Evolutionary conservation across 2,329 filamentous ascomycete genomes (phyloP).

Genomic region (Aspergillus aculeatinus): DNA sequence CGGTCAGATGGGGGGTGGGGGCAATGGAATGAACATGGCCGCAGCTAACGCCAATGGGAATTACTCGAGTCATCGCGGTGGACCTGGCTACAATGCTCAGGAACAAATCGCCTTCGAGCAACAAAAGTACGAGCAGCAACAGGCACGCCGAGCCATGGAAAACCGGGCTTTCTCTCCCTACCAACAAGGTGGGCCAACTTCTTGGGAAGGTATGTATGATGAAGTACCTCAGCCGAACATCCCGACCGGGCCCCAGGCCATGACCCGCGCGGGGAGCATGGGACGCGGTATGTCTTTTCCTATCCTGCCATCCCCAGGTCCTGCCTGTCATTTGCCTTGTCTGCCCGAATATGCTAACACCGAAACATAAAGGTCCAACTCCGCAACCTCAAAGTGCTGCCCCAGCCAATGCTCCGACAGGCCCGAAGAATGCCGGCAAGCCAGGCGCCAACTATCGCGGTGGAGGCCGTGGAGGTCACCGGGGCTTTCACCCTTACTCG

Average conservation of each 20-base stretch:
- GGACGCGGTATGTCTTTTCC: conserved; percentile 41
- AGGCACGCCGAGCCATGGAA: conserved; percentile 54
- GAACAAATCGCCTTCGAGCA: conserved; percentile 75
- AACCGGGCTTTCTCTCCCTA: conserved; percentile 43
- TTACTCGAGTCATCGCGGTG: conserved; percentile 46
- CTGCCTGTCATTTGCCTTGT: background rate
- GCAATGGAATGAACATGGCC: conserved; percentile 39
- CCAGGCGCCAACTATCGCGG: conserved; percentile 92
- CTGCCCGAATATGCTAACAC: conserved; percentile 29
- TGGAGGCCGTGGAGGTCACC: conserved; percentile 71
- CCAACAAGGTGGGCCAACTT: conserved; percentile 67
- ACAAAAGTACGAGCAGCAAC: conserved; percentile 73
- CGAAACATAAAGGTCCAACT: conserved; percentile 35
- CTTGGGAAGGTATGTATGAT: conserved; percentile 98
- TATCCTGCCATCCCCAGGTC: conserved; percentile 8
- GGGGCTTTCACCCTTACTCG: conserved; percentile 79
- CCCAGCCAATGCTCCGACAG: conserved; percentile 84
- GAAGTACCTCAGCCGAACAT: conserved; percentile 82
- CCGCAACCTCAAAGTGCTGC: conserved; percentile 52
- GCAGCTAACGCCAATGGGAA: conserved; percentile 33
- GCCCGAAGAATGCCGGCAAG: conserved; percentile 90
- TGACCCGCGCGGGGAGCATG: conserved; percentile 43
- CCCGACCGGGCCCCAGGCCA: conserved; percentile 52
- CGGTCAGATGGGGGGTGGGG: conserved; percentile 31
- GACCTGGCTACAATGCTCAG: conserved; percentile 63